These are phyloP conservation scores for Pleodorina starrii DNA, from an alignment of 139 green algal genomes.

Conservation along the genomic window DNA sequence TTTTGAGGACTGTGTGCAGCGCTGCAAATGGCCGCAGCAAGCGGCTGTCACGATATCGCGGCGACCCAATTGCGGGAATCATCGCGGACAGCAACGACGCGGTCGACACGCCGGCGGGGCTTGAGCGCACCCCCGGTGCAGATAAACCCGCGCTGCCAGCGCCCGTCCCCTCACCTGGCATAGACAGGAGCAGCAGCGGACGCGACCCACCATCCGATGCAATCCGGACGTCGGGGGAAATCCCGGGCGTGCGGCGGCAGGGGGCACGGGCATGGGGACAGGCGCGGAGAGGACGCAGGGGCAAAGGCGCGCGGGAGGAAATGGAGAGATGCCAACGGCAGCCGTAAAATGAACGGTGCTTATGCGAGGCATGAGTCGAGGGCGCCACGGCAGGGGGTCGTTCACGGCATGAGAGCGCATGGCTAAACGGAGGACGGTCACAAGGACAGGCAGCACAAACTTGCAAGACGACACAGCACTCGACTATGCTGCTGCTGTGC, in stretches of 20 bases:
- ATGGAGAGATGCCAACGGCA: no score
- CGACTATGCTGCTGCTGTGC: no score
- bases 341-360: no score
- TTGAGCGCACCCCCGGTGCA: not conserved
- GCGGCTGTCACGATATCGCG: slow-evolving; percentile 24
- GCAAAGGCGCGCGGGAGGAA: no score
- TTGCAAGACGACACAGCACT: no score
- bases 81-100: not conserved
- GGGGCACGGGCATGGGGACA: not conserved
- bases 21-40: slow-evolving; percentile 37
- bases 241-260: not conserved
- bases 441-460: no score
- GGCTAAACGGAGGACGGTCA: no score
- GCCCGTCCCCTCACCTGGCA: not conserved
- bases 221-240: no score
- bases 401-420: no score
- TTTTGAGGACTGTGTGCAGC: slow-evolving; percentile 30
- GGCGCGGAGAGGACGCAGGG: not conserved
- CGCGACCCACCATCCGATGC: no score
- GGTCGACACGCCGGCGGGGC: not conserved
- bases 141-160: not conserved
- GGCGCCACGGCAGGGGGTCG: no score
- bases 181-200: not conserved
- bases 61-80: not conserved
- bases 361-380: no score